These are phyloP conservation scores for Ordospora pajunii DNA, from an alignment of 371 early-diverging fungal species.

Conservation along the genomic window DNA sequence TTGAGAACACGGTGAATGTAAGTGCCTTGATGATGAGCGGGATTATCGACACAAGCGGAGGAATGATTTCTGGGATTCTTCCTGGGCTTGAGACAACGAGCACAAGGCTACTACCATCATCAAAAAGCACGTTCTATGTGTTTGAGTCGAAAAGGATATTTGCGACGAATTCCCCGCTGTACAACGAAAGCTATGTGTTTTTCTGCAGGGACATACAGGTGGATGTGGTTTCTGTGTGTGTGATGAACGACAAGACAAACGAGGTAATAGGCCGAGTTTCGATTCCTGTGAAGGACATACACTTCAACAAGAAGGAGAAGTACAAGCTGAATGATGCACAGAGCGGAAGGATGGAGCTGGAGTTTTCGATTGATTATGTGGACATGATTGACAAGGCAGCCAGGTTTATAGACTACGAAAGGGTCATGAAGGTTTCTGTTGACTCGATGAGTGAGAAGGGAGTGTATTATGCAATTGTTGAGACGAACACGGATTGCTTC, in stretches of 20 bases:
- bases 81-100: conserved; percentile 1
- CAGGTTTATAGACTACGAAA: conserved; percentile 30
- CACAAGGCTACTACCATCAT: neutral
- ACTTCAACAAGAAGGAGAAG: conserved; percentile 12
- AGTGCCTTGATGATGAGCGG: conserved; percentile 29
- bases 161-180: conserved; percentile 52
- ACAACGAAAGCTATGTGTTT: conserved; percentile 54
- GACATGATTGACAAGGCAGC: conserved; percentile 24
- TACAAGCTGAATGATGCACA: conserved; percentile 46
- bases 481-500: conserved; percentile 30
- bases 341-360: conserved; percentile 44
- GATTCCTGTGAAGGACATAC: conserved; percentile 38
- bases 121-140: conserved; percentile 40
- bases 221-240: conserved; percentile 42
- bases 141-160: conserved; percentile 52
- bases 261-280: conserved; percentile 43
- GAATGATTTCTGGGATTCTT: neutral
- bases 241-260: conserved; percentile 42
- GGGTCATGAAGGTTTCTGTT: conserved; percentile 33
- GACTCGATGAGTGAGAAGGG: conserved; percentile 42
- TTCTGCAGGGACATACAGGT: conserved; percentile 52
- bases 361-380: conserved; percentile 44
- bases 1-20: conserved; percentile 20
- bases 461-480: conserved; percentile 46
- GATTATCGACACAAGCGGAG: conserved; percentile 18